phyloP scores from a whole-genome alignment of 495 filamentous ascomycete species.

The Bombardia bombarda region DNA sequence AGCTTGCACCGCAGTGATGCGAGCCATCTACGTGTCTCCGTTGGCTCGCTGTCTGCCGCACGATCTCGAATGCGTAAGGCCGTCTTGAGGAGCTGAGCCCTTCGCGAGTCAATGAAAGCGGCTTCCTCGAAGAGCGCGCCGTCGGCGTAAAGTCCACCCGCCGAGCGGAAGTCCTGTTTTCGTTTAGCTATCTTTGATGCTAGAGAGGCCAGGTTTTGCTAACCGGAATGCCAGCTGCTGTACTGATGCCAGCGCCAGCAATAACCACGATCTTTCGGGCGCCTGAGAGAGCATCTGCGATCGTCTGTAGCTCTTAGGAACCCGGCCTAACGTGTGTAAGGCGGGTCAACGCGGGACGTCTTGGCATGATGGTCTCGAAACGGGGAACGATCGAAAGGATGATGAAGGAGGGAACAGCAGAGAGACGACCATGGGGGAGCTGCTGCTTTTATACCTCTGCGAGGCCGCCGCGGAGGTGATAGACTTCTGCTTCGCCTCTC shows the following conservation, averaged over 20 bases:
- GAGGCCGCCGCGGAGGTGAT: background rate
- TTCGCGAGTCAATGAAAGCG: conserved; percentile 3
- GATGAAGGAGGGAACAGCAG: background rate
- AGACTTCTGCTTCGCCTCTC: background rate
- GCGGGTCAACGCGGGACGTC: background rate
- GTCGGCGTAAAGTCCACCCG: conserved; percentile 3
- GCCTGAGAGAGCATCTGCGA: conserved; percentile 39
- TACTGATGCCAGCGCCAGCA: conserved; percentile 48
- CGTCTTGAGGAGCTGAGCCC: conserved; percentile 3
- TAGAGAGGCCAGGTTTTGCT: conserved; percentile 12
- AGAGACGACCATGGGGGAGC: background rate
- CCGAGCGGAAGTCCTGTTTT: conserved; percentile 3
- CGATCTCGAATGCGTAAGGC: conserved; percentile 3
- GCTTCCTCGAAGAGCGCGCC: conserved; percentile 4
- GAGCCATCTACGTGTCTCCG: conserved; percentile 3
- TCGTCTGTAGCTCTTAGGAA: conserved; percentile 29
- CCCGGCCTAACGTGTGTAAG: background rate
- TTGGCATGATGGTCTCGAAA: background rate
- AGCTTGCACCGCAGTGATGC: conserved; percentile 1
- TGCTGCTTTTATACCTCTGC: background rate
- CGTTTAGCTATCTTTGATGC: conserved; percentile 1
- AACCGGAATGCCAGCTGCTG: conserved; percentile 48
- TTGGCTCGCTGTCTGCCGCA: background rate
- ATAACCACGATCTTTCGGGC: conserved; percentile 42
- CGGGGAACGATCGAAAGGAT: conserved; percentile 1